These are phyloP conservation scores for Gaertneriomyces sp. DNA, from an alignment of 192 early-diverging fungal species.

Conservation along the genomic window DNA sequence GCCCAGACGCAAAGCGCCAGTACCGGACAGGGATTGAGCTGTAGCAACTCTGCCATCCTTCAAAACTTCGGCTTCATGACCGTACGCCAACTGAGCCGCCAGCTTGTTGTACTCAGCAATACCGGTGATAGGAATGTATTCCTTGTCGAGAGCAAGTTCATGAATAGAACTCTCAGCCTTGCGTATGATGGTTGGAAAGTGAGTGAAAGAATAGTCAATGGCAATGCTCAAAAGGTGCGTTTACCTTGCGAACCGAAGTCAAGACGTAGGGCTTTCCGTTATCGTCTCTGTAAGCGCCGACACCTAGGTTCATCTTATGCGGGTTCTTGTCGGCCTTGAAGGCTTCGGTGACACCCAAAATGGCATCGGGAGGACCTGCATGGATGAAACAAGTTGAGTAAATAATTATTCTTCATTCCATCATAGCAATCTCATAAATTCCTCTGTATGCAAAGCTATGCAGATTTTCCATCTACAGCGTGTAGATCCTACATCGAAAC, in stretches of 20 bases:
- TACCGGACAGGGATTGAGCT: constrained; percentile 96
- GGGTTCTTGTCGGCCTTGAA: constrained; percentile 88
- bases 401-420: background rate
- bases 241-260: constrained; percentile 77
- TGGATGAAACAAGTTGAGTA: background rate
- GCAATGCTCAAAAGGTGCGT: background rate
- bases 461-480: background rate
- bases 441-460: background rate
- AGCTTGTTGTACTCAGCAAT: constrained; percentile 77
- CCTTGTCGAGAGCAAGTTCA: constrained; percentile 75
- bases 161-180: constrained; percentile 79
- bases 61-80: constrained; percentile 66
- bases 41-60: constrained; percentile 70
- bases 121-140: constrained; percentile 96
- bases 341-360: constrained; percentile 80
- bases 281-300: constrained; percentile 97
- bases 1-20: constrained; percentile 92
- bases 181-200: background rate
- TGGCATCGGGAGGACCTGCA: constrained; percentile 54
- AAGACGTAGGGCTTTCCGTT: constrained; percentile 86
- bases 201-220: too few relatives aligned
- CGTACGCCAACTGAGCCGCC: constrained; percentile 82
- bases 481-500: too few relatives aligned
- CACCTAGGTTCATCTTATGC: constrained; percentile 97
- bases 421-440: background rate